phyloP scores from a whole-genome alignment of 352 stramenopile genomes.

The Phytophthora nicotianae region DNA sequence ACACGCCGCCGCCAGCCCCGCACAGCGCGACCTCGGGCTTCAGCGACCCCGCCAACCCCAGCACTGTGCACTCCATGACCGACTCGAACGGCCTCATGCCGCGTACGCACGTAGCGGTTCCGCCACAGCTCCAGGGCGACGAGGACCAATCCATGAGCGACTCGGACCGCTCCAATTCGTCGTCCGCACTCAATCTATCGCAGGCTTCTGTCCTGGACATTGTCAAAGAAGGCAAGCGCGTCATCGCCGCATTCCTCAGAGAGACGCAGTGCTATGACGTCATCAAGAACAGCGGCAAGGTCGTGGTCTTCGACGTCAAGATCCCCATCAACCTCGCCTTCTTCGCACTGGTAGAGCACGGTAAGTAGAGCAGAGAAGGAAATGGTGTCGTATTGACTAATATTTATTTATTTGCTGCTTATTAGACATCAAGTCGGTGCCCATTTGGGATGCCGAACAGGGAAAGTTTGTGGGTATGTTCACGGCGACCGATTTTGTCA shows the following conservation, averaged over 20 bases:
- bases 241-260: conserved; percentile 91
- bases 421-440: conserved; percentile 96
- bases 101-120: conserved; percentile 19
- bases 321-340: conserved; percentile 99
- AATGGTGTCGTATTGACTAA: background rate
- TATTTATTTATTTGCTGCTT: conserved; percentile 14
- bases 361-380: conserved; percentile 40
- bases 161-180: conserved; percentile 19
- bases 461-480: conserved; percentile 97
- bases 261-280: conserved; percentile 94
- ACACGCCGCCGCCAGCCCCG: conserved; percentile 34
- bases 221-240: conserved; percentile 71
- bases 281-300: conserved; percentile 96
- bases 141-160: conserved; percentile 45
- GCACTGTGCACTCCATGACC: conserved; percentile 26
- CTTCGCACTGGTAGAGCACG: conserved; percentile 99
- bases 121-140: conserved; percentile 32
- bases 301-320: conserved; percentile 98
- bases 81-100: conserved; percentile 26
- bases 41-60: conserved; percentile 23
- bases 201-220: conserved; percentile 62
- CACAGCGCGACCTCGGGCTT: conserved; percentile 33
- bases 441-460: conserved; percentile 95
- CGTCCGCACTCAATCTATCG: conserved; percentile 50
- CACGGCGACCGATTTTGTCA: conserved; percentile 98